Evolutionary conservation across 768 basidiomycete species (phyloP).

Genomic region (Boletus rufocinnamomeus): DNA sequence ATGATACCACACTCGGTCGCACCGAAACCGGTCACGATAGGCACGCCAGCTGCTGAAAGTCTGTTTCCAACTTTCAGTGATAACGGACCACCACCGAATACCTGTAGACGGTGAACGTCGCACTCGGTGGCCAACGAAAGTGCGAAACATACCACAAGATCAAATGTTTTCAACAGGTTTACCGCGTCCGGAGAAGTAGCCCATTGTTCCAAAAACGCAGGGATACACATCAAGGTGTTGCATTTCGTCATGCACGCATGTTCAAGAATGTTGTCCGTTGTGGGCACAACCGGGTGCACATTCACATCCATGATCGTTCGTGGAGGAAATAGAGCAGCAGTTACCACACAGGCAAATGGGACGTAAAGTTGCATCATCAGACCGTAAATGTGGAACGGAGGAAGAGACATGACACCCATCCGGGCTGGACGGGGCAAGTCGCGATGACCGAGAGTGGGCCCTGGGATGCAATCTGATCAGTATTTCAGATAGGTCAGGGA

Average conservation of each 20-base stretch:
- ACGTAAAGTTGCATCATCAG: constrained; percentile 34
- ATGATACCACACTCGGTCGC: constrained; percentile 23
- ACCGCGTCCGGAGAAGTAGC: neutral
- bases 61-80: constrained; percentile 15
- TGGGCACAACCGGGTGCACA: constrained; percentile 18
- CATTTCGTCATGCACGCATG: constrained; percentile 7
- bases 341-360: constrained; percentile 31
- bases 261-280: constrained; percentile 23
- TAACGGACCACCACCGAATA: constrained; percentile 17
- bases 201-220: constrained; percentile 25
- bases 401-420: constrained; percentile 35
- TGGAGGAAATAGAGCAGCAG: constrained; percentile 38
- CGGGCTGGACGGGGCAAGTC: constrained; percentile 4
- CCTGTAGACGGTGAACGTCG: neutral
- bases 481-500: too few species aligned
- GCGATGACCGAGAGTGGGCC: constrained; percentile 3
- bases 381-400: constrained; percentile 43
- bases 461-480: neutral
- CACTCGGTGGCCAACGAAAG: too few species aligned
- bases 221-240: constrained; percentile 15
- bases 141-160: neutral
- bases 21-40: constrained; percentile 17
- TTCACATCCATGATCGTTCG: neutral
- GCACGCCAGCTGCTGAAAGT: constrained; percentile 17
- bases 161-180: neutral